phyloP scores from a whole-genome alignment of 106 monocot genomes.

The Dendrobium nobile region DNA sequence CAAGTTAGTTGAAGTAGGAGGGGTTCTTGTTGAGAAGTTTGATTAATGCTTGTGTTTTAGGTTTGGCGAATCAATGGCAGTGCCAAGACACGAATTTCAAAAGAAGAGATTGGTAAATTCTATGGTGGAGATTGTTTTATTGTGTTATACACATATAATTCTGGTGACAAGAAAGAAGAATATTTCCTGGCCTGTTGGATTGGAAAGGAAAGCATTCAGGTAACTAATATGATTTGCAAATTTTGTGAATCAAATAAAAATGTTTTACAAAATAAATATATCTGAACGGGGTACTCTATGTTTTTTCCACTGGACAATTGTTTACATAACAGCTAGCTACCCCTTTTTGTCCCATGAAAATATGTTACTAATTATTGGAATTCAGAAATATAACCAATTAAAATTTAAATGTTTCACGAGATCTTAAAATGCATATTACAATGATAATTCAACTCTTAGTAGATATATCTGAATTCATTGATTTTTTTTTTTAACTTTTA shows the following conservation, averaged over 20 bases:
- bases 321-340: background rate
- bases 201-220: constrained; percentile 82
- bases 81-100: constrained; percentile 66
- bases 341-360: too few species aligned
- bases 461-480: too few species aligned
- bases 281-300: background rate
- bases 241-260: background rate
- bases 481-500: too few species aligned
- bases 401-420: background rate
- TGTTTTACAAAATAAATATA: background rate
- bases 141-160: constrained; percentile 82
- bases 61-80: constrained; percentile 83
- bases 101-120: constrained; percentile 90
- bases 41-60: constrained; percentile 14
- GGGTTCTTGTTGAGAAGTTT: background rate
- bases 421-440: background rate
- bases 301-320: background rate
- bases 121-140: constrained; percentile 94
- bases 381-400: background rate
- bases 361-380: background rate
- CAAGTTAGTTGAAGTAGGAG: background rate
- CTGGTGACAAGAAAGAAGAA: constrained; percentile 87
- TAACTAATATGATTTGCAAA: constrained; percentile 17
- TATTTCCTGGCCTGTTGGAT: constrained; percentile 89
- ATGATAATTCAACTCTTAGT: background rate